phyloP scores from a whole-genome alignment of 768 basidiomycete genomes.

The Suillus placidus region DNA sequence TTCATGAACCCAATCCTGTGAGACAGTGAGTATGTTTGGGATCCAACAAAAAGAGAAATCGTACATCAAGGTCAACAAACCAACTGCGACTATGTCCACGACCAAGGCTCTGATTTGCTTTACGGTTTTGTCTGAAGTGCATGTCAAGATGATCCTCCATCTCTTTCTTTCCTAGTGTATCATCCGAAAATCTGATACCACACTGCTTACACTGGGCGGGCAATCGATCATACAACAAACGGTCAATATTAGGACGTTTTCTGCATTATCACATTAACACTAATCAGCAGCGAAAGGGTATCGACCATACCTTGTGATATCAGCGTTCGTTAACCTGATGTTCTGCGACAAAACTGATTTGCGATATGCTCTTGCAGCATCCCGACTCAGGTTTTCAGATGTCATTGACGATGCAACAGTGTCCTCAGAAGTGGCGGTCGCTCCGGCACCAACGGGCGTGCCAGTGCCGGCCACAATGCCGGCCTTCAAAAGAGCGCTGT shows the following conservation, averaged over 20 bases:
- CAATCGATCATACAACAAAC: slow-evolving; percentile 75
- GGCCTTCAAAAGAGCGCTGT: slow-evolving; percentile 75
- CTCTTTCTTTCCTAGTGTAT: slow-evolving; percentile 65
- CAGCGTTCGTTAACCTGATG: slow-evolving; percentile 66
- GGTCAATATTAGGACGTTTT: slow-evolving; percentile 57
- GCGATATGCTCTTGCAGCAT: slow-evolving; percentile 60
- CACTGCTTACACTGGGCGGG: slow-evolving; percentile 92
- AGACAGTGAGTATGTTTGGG: slow-evolving; percentile 18
- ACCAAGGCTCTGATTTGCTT: slow-evolving; percentile 74
- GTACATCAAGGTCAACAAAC: slow-evolving; percentile 82
- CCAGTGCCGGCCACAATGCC: slow-evolving; percentile 66
- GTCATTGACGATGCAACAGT: slow-evolving; percentile 31
- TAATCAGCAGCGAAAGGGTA: background rate
- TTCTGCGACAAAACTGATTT: slow-evolving; percentile 59
- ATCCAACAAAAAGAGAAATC: slow-evolving; percentile 28
- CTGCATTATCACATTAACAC: slow-evolving; percentile 42
- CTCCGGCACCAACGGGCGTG: slow-evolving; percentile 54
- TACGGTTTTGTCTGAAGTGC: slow-evolving; percentile 94
- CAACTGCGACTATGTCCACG: slow-evolving; percentile 90
- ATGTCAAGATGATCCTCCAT: slow-evolving; percentile 92
- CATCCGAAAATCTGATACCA: slow-evolving; percentile 83
- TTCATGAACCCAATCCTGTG: slow-evolving; percentile 89
- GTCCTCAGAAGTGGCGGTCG: slow-evolving; percentile 35
- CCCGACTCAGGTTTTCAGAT: slow-evolving; percentile 41
- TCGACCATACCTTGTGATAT: slow-evolving; percentile 65